Percentiles rank a stretch among this genome's conserved stretches.
These are phyloP conservation scores for Pseudopyrenochaeta lycopersici DNA, from an alignment of 2,329 filamentous ascomycete species.

Conservation along the genomic window DNA sequence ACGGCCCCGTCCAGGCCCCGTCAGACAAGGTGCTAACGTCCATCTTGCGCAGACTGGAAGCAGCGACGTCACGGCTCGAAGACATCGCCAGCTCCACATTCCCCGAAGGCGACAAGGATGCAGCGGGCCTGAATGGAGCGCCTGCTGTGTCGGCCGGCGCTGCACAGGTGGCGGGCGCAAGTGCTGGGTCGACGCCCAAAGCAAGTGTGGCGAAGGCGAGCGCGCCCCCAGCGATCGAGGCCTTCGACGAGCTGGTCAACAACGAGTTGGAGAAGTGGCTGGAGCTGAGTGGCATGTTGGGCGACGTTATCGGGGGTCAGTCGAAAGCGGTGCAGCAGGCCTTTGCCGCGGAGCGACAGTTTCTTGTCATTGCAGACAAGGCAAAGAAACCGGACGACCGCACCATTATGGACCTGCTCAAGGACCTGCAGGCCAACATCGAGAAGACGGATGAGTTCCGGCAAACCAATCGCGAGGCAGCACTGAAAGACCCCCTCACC, in stretches of 20 bases:
- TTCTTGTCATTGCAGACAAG: conserved; percentile 87
- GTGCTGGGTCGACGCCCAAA: too few relatives aligned
- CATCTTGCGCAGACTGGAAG: conserved; percentile 79
- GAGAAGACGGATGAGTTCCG: conserved; percentile 81
- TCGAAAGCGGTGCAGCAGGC: conserved; percentile 67
- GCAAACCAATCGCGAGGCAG: conserved; percentile 79
- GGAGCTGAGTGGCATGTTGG: conserved; percentile 78
- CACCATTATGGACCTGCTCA: conserved; percentile 78
- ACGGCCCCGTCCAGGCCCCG: conserved; percentile 27
- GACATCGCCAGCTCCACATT: conserved; percentile 84
- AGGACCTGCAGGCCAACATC: conserved; percentile 85
- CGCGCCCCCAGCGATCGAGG: conserved; percentile 74
- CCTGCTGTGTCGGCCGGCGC: conserved; percentile 30
- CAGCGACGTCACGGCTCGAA: conserved; percentile 93
- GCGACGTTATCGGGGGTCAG: conserved; percentile 79
- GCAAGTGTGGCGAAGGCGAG: conserved; percentile 51
- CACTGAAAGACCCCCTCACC: conserved; percentile 81
- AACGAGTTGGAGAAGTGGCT: conserved; percentile 80
- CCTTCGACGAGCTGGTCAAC: conserved; percentile 83
- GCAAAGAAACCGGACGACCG: conserved; percentile 87
- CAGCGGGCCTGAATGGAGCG: conserved; percentile 33
- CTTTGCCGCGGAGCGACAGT: conserved; percentile 86
- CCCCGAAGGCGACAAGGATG: conserved; percentile 42
- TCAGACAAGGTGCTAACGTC: conserved; percentile 58
- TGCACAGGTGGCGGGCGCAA: too few relatives aligned